phyloP scores from a whole-genome alignment of 2,329 filamentous ascomycete species.

The Fusarium pseudonygamai region DNA sequence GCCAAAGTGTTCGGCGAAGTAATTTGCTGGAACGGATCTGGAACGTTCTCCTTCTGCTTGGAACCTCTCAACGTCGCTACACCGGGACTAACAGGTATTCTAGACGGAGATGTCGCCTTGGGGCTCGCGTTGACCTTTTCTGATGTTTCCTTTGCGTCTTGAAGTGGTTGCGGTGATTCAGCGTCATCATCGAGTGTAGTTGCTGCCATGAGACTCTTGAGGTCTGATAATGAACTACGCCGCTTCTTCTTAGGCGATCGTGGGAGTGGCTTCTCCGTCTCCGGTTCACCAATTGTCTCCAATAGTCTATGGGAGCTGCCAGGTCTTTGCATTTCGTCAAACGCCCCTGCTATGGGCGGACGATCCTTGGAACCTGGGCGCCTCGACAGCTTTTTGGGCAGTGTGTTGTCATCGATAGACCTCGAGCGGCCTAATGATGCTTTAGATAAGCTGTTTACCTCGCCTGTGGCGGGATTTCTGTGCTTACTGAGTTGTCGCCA shows the following conservation, averaged over 20 bases:
- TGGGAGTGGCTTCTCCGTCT: constrained; percentile 51
- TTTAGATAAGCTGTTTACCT: constrained; percentile 72
- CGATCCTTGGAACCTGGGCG: constrained; percentile 68
- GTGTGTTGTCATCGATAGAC: constrained; percentile 76
- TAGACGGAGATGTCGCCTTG: constrained; percentile 56
- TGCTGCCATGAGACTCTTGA: constrained; percentile 74
- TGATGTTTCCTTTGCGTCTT: constrained; percentile 62
- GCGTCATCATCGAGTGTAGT: constrained; percentile 59
- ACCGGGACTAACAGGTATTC: constrained; percentile 62
- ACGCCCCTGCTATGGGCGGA: constrained; percentile 69
- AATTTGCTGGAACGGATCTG: constrained; percentile 35
- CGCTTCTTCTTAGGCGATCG: constrained; percentile 77
- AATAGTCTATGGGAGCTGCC: constrained; percentile 66
- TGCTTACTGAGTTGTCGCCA: constrained; percentile 92
- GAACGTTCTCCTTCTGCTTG: constrained; percentile 58
- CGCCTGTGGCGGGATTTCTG: constrained; percentile 68
- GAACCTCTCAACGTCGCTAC: constrained; percentile 52
- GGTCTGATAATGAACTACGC: constrained; percentile 89
- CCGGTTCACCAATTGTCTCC: constrained; percentile 69
- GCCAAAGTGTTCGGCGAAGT: constrained; percentile 12
- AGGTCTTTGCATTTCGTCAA: constrained; percentile 67
- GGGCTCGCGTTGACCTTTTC: constrained; percentile 65
- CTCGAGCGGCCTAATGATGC: constrained; percentile 74
- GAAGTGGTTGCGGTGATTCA: constrained; percentile 58
- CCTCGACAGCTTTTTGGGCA: constrained; percentile 49